Evolutionary conservation across 371 early-diverging fungal genomes (phyloP), one percentile per base, ranked within the genome.

Genomic region (Circinella umbellata): DNA sequence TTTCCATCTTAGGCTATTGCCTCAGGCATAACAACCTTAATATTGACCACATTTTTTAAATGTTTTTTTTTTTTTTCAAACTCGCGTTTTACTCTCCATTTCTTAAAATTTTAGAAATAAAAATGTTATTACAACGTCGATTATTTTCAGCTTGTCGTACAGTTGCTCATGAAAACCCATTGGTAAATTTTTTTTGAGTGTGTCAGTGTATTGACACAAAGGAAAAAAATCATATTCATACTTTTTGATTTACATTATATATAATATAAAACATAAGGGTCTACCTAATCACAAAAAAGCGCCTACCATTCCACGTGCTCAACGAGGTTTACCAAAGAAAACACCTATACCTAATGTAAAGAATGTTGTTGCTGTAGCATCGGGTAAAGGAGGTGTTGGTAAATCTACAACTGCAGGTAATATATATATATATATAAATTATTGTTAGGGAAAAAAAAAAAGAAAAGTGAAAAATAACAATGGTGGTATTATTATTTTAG

Each of bases 321-420:
- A 87, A 66, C 81, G 88, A 14, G 92, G 92, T 0, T 73, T 93
- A 15, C 93, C 93, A 17, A 82, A 83, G 51, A 89, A 89, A 73
- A 76, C 80, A 73, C 80, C 86, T 7, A 90, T 94, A 72, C 80
- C 78, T 20, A 89, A 89, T 36, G 92, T 93, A 11, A 89, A 89
- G 71, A 80, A 89, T 20, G 86, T 93, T 9, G 83, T 95, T 53
- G 92, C 92, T n/a, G 93, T 95, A 0, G 91, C 93, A 17, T 94
- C 95, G 9, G 96, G 94, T 14, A 95, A 95, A 73, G 96, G 96
- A 10, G 96, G 96, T 37, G 95, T 95, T 8, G 96, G 96, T 17
- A 96, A 96, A 73, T 93, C 93, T 0, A 95, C 95, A 0, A 90
- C 92, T 18, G 86, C 95, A 65, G 94, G 94, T 93, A 84, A 62